phyloP scores from a whole-genome alignment of 129 eudicot genomes.

The Kitagawia praeruptora region DNA sequence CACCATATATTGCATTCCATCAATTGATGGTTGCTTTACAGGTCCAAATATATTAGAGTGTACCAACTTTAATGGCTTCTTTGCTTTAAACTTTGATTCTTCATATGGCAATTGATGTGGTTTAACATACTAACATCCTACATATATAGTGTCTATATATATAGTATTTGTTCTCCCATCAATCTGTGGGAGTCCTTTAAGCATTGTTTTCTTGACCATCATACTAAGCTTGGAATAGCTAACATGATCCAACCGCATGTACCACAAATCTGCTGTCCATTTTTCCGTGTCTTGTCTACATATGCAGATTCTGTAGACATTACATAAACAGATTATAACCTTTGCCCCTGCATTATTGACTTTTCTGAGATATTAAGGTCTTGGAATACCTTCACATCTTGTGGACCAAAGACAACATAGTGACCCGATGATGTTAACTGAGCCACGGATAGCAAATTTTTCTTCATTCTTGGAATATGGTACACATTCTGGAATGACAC shows the following conservation, averaged over 20 bases:
- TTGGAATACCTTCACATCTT: conserved; percentile 5
- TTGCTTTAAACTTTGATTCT: conserved; percentile 4
- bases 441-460: too few relatives aligned
- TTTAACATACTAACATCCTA: neutral
- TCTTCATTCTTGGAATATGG: too few relatives aligned
- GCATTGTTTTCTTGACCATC: too few relatives aligned
- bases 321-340: neutral
- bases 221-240: too few relatives aligned
- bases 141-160: neutral
- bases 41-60: conserved; percentile 11
- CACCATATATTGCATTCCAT: conserved; percentile 3
- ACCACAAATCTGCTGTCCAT: neutral
- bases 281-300: neutral
- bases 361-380: neutral
- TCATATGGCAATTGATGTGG: neutral
- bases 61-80: neutral
- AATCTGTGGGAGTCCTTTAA: neutral
- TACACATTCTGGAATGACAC: too few relatives aligned
- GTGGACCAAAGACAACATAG: neutral
- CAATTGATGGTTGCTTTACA: neutral
- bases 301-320: conserved; percentile 5
- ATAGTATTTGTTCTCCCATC: neutral
- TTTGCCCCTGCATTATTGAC: neutral
- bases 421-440: too few relatives aligned
- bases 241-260: neutral